Evolutionary conservation across 495 filamentous ascomycete genomes (phyloP), one percentile per base, ranked within the genome.

Genomic region (Alectoria sarmentosa): DNA sequence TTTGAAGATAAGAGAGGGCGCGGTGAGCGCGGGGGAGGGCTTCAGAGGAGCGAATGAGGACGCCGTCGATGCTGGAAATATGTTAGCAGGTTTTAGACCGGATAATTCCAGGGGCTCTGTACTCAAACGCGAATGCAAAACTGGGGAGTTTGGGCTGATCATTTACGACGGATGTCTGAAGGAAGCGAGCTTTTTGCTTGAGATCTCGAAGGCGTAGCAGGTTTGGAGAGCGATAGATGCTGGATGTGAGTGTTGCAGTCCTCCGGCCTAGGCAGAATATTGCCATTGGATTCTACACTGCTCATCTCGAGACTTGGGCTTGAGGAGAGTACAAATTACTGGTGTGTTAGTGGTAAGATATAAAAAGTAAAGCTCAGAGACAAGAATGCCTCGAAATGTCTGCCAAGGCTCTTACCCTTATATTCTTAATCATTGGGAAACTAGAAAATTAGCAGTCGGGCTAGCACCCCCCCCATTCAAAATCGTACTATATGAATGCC

Each of bases 101-200:
- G 63, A 1, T 13, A 9, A 4, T 42, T n/a, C 14, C 15, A 58
- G 41, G 30, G 37, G 3, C 28, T 30, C 65, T 67, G 74, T 82
- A 92, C 89, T 95, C 90, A 71, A 95, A 92, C 21, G 88, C 90
- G 76, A 95, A 94, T 10, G 88, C 90, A 69, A 90, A 90, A 73
- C 83, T 78, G 19, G 86, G 83, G 59, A 81, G 58, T 23, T 66
- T 60, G 41, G 55, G 34, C 23, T 23, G 23, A 17, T 21, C 6
- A 10, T 37, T 36, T 59, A 14, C 1, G 30, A 37, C 1, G 28
- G 62, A 58, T 1, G 54, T 65, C 17, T 55, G 52, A 0, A 55
- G 17, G 52, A 55, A 55, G 52, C 52, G 52, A 34, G 52, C 30
- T 5, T 0, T 21, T 55, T 19, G 52, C 52, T 55, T 8, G 21